Conservation (phyloP, 805 yeast species). For the Yarrowia hollandica region DNA sequence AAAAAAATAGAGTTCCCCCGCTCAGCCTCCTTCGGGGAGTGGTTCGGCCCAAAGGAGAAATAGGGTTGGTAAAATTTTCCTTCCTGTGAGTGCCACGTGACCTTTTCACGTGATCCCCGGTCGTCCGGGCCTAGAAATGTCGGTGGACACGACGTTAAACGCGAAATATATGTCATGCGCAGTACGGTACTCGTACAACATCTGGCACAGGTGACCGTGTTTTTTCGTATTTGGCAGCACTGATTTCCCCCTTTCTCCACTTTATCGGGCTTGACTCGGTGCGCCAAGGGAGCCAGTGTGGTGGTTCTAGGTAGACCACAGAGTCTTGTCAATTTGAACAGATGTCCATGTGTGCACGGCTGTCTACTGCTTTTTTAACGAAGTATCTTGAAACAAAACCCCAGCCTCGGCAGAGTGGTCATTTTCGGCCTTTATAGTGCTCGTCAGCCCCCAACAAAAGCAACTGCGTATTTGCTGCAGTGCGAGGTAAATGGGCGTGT, state of each 20-base stretch:
- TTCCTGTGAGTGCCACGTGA: not conserved
- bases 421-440: not conserved
- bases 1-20: not conserved
- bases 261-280: too few species aligned
- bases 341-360: too few species aligned
- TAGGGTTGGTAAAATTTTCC: not conserved
- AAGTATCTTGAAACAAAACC: not conserved
- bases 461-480: not conserved
- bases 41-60: conserved; percentile 26
- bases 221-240: not conserved
- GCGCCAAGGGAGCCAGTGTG: too few species aligned
- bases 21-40: conserved; percentile 19
- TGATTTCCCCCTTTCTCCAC: not conserved
- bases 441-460: conserved; percentile 17
- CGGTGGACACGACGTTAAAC: too few species aligned
- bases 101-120: not conserved
- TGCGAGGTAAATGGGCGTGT: conserved; percentile 11
- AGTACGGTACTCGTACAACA: too few species aligned
- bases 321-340: not conserved
- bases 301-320: too few species aligned
- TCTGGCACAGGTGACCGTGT: too few species aligned
- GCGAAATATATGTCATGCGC: too few species aligned
- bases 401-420: conserved; percentile 7
- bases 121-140: not conserved
- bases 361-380: too few species aligned